Conservation (phyloP, 2,329 filamentous ascomycete species). For the Emmonsia crescens region DNA sequence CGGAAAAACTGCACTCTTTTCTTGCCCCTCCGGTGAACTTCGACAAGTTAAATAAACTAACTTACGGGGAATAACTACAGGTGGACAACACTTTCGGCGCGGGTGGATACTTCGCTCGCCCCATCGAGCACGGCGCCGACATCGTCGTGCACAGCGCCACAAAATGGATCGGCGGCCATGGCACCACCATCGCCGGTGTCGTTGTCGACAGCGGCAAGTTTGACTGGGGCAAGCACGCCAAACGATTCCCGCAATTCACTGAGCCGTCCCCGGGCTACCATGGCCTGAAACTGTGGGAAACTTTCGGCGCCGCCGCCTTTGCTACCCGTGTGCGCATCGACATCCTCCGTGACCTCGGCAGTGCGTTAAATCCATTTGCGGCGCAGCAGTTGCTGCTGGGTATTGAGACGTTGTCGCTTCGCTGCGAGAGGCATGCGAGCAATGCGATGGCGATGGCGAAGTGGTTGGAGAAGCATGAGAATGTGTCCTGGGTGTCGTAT, state of each 20-base stretch:
- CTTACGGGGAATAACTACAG: conserved; percentile 26
- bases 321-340: conserved; percentile 81
- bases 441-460: conserved; percentile 71
- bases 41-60: conserved; percentile 1
- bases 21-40: neutral
- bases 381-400: conserved; percentile 87
- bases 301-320: conserved; percentile 72
- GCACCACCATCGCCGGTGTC: conserved; percentile 79
- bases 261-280: conserved; percentile 85
- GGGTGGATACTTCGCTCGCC: conserved; percentile 75
- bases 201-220: conserved; percentile 85
- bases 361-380: conserved; percentile 75
- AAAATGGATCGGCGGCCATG: conserved; percentile 95
- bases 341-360: conserved; percentile 76
- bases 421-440: conserved; percentile 73
- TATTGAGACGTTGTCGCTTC: conserved; percentile 77
- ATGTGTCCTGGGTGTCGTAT: conserved; percentile 91
- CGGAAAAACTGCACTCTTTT: too few relatives aligned
- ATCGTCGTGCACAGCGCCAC: conserved; percentile 92
- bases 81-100: conserved; percentile 95
- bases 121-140: conserved; percentile 83
- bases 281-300: conserved; percentile 88
- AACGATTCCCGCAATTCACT: conserved; percentile 84
- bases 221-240: conserved; percentile 76
- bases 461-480: conserved; percentile 71